Evolutionary conservation across 2,329 filamentous ascomycete species (phyloP).

Genomic region (Aspergillus intermedius): DNA sequence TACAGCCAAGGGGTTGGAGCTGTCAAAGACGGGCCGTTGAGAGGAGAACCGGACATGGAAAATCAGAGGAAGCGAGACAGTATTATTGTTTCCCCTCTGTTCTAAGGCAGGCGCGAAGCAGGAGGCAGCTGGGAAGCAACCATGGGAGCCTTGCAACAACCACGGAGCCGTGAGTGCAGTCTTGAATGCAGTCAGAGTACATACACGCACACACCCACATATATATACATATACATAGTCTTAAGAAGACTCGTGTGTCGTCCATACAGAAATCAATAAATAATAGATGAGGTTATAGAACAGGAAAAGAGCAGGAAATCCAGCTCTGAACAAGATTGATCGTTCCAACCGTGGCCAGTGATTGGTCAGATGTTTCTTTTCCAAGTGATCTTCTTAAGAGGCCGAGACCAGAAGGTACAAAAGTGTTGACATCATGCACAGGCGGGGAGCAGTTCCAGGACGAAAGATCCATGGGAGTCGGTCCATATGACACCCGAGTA

Average conservation of each 20-base stretch:
- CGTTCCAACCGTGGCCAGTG: background rate
- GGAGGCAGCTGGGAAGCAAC: background rate
- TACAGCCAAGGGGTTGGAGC: too few relatives aligned
- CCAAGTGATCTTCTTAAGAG: too few relatives aligned
- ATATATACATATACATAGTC: too few relatives aligned
- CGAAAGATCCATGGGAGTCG: background rate
- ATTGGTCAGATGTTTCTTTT: background rate
- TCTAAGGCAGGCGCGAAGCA: background rate
- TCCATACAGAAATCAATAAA: too few relatives aligned
- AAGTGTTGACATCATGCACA: background rate
- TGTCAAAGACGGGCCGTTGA: too few relatives aligned
- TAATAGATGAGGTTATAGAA: background rate
- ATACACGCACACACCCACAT: too few relatives aligned
- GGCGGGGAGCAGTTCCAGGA: background rate
- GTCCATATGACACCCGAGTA: too few relatives aligned
- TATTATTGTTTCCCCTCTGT: background rate
- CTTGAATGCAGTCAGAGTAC: too few relatives aligned
- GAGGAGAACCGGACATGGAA: background rate
- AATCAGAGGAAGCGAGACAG: background rate
- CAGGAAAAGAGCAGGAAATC: background rate
- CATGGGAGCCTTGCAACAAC: background rate
- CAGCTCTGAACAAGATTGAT: too few relatives aligned
- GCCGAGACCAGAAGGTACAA: background rate
- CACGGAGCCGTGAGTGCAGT: too few relatives aligned
- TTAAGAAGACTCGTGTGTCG: too few relatives aligned